phyloP scores from a whole-genome alignment of 371 early-diverging fungal species.

The Mortierella sp. region DNA sequence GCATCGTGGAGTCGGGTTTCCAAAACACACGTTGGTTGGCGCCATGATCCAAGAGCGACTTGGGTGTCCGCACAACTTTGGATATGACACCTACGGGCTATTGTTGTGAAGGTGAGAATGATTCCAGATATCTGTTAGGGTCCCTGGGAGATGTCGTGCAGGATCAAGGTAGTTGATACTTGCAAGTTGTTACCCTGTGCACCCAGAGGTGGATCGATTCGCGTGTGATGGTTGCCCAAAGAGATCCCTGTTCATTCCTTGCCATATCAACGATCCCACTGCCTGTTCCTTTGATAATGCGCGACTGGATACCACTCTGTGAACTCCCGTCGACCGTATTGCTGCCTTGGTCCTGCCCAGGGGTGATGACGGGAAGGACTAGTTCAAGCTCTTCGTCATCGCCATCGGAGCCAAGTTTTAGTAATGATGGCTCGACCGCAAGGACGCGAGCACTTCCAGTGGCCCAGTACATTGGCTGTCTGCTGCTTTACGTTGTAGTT shows the following conservation, averaged over 20 bases:
- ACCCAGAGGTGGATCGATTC: slow-evolving; percentile 53
- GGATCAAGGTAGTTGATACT: too few relatives aligned
- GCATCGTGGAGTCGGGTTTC: slow-evolving; percentile 54
- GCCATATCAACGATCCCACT: slow-evolving; percentile 53
- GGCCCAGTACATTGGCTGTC: slow-evolving; percentile 52
- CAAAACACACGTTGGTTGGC: slow-evolving; percentile 50
- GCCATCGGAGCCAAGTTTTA: slow-evolving; percentile 36
- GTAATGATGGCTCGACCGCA: slow-evolving; percentile 51
- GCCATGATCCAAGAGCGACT: slow-evolving; percentile 49
- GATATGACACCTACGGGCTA: slow-evolving; percentile 48
- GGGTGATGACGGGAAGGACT: slow-evolving; percentile 44
- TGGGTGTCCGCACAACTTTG: slow-evolving; percentile 47
- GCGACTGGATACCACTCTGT: slow-evolving; percentile 38
- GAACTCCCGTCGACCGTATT: slow-evolving; percentile 36
- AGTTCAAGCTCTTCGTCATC: slow-evolving; percentile 53
- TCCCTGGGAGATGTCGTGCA: too few relatives aligned
- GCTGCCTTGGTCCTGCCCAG: slow-evolving; percentile 29
- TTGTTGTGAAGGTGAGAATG: not conserved
- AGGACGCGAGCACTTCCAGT: slow-evolving; percentile 52
- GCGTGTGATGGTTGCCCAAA: slow-evolving; percentile 51
- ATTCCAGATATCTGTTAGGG: too few relatives aligned
- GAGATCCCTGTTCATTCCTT: slow-evolving; percentile 43
- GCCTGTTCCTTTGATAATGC: slow-evolving; percentile 40
- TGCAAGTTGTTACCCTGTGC: slow-evolving; percentile 26
- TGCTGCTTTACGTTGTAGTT: not conserved